These are phyloP conservation scores for Colletotrichum neosansevieriae DNA, from an alignment of 2,329 filamentous ascomycete genomes.

Conservation along the genomic window DNA sequence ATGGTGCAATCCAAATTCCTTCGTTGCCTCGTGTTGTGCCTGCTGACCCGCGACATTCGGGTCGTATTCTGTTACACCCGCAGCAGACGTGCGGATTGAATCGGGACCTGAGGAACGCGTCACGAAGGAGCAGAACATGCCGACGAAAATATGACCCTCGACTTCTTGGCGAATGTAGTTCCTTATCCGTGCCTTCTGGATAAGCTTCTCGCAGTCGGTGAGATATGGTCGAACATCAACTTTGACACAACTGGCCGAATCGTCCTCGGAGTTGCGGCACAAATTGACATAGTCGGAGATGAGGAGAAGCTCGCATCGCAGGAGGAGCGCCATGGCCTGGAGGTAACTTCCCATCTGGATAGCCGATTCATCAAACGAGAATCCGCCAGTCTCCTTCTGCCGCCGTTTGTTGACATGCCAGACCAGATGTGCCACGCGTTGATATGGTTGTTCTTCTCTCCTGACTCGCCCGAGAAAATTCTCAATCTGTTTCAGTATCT, in stretches of 20 bases:
- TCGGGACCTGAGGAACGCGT: conserved; percentile 31
- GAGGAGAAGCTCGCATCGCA: conserved; percentile 63
- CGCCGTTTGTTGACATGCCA: conserved; percentile 50
- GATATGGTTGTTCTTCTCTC: conserved; percentile 62
- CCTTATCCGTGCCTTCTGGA: conserved; percentile 51
- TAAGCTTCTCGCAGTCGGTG: conserved; percentile 54
- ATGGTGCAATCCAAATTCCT: conserved; percentile 37
- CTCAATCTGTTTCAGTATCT: conserved; percentile 38
- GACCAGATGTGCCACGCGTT: conserved; percentile 59
- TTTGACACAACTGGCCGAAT: conserved; percentile 33
- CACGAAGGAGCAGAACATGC: conserved; percentile 61
- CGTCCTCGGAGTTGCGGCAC: conserved; percentile 14
- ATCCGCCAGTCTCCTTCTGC: conserved; percentile 44
- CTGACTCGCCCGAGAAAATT: conserved; percentile 48
- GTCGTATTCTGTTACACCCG: not conserved
- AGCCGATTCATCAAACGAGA: conserved; percentile 51
- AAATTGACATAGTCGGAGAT: conserved; percentile 54
- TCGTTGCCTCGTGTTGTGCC: not conserved
- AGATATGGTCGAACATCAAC: conserved; percentile 50
- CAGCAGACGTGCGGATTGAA: not conserved
- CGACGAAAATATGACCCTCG: conserved; percentile 64
- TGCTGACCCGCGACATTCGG: not conserved
- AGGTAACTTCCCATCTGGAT: conserved; percentile 54
- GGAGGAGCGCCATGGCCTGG: conserved; percentile 56
- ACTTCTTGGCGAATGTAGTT: conserved; percentile 57